phyloP scores from a whole-genome alignment of 1,139 yeast genomes.

The Debaryomycetaceae sp. region DNA sequence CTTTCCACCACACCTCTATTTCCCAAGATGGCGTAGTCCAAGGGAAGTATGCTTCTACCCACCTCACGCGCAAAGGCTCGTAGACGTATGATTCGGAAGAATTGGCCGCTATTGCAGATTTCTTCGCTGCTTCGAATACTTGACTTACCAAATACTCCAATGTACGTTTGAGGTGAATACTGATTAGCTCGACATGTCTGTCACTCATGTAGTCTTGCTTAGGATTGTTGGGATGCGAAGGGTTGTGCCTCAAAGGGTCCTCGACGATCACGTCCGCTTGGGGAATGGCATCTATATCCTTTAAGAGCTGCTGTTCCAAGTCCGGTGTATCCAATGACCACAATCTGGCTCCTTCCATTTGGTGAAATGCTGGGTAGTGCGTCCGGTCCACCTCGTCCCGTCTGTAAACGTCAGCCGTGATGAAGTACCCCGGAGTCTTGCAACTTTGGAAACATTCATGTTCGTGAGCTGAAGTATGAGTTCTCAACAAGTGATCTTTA shows the following conservation, averaged over 20 bases:
- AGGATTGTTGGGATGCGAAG: constrained; percentile 64
- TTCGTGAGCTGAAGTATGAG: constrained; percentile 98
- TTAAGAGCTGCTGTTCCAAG: constrained; percentile 40
- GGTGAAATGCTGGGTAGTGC: constrained; percentile 97
- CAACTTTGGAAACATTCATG: constrained; percentile 68
- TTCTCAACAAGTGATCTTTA: constrained; percentile 64
- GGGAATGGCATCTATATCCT: constrained; percentile 67
- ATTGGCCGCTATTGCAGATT: constrained; percentile 67
- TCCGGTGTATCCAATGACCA: constrained; percentile 59
- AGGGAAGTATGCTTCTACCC: constrained; percentile 97
- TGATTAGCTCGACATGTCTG: constrained; percentile 63
- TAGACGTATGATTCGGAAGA: constrained; percentile 56
- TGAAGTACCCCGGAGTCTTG: constrained; percentile 81
- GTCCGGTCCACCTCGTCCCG: constrained; percentile 94
- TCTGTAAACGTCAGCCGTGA: constrained; percentile 94
- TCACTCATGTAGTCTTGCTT: constrained; percentile 74
- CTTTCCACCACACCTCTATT: constrained; percentile 98
- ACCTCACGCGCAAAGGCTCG: constrained; percentile 80
- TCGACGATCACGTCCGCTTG: constrained; percentile 69
- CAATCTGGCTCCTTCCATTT: constrained; percentile 92
- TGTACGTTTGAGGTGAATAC: constrained; percentile 79
- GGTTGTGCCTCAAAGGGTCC: constrained; percentile 51
- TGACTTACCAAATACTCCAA: constrained; percentile 78
- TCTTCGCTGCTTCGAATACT: constrained; percentile 73
- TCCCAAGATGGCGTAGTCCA: constrained; percentile 99